Conservation (phyloP, 805 yeast genomes). For the Dipodascopsis tothii region DNA sequence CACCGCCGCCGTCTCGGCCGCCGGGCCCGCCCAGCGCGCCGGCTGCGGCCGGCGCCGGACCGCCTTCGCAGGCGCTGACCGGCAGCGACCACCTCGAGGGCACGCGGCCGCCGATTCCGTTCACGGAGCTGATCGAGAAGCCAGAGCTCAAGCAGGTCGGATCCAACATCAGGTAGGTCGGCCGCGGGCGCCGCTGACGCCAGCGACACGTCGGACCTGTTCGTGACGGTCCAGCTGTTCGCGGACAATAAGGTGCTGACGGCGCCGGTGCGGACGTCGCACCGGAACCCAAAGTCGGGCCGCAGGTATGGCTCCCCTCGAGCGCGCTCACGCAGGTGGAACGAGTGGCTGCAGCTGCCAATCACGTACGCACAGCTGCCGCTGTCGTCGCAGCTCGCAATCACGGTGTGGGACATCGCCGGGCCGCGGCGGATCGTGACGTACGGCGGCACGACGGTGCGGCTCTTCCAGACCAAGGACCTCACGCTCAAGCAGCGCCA, state of each 20-base stretch:
- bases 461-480: constrained; percentile 49
- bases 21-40: no score
- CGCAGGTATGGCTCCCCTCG: constrained; percentile 4
- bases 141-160: constrained; percentile 40
- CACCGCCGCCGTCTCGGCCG: no score
- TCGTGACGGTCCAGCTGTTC: constrained; percentile 42
- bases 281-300: constrained; percentile 38
- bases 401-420: constrained; percentile 63
- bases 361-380: constrained; percentile 66
- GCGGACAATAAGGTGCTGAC: constrained; percentile 43
- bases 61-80: not conserved
- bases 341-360: constrained; percentile 67
- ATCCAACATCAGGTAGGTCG: constrained; percentile 34
- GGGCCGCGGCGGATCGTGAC: constrained; percentile 41
- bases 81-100: constrained; percentile 41
- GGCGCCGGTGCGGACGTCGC: constrained; percentile 44
- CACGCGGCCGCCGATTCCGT: constrained; percentile 34
- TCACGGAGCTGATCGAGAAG: constrained; percentile 41
- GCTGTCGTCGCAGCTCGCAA: constrained; percentile 48
- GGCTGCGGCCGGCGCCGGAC: no score
- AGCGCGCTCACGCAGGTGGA: constrained; percentile 49
- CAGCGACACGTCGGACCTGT: constrained; percentile 28
- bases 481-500: constrained; percentile 61
- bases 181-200: not conserved
- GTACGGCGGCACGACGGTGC: constrained; percentile 55